Base-by-base conservation (phyloP, 1,284 basidiomycete genomes). In the Exobasidium rhododendri region DNA sequence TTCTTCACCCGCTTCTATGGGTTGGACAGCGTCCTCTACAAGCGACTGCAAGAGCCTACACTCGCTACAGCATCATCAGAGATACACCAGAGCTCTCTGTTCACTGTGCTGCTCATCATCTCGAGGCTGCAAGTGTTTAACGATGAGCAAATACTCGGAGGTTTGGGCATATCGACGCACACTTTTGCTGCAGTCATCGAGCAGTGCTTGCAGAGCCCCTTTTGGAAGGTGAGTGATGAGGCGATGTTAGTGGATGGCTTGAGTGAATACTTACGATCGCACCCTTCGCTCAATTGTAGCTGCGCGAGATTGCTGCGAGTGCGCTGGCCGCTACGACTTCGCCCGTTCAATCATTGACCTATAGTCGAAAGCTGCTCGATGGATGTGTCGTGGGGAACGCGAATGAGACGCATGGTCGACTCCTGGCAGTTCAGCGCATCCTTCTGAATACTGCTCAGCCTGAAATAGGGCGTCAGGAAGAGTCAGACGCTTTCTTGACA, bases 61-160 rank as follows among this genome's bases (percentile, higher is more conserved):
- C 30, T n/a, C 7, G 31, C 20, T 57, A 22, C 11, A 22, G 35
- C 35, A n/a, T 26, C 31, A 6, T 26, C 31, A 6, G 59, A 31
- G 7, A 51, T 43, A 22, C 20, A 45, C 22, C 30, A 61, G n/a
- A 57, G 59, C 29, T 20, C 57, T 28, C 54, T 75, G 2, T 76
- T 70, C 49, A 70, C 75, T 0, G 67, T 74, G 17, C 68, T 77
- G 24, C 66, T 76, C 59, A 65, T 77, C 2, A 64, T 77, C 50
- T 68, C 66, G n/a, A 61, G 64, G 2, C 57, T 71, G 64, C 72
- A 70, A 54, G 66, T 30, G 5, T 20, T 53, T 29, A 46, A 55
- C n/a, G 24, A 17, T 2, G 62, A 58, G 0, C 63, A 66, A 26
- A 62, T 56, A 28, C 29, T 47, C 13, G 56, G 58, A 35, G 58